Evolutionary conservation across 1,284 basidiomycete genomes (phyloP), one percentile per base, ranked within the genome.

Genomic region (Rhodofomes roseus): DNA sequence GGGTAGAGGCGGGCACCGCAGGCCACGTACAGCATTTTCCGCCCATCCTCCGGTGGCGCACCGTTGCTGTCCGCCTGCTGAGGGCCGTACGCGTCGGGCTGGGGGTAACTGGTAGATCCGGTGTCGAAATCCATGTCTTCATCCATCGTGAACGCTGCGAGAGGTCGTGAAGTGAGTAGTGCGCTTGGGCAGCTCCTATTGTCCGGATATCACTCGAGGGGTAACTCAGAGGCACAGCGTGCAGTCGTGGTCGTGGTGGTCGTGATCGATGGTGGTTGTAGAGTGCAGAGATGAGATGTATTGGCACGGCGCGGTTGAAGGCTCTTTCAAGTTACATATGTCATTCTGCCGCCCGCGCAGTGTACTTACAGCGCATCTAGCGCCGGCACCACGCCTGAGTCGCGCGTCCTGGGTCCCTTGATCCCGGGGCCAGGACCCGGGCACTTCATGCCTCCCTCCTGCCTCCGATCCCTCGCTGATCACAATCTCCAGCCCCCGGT

Each of bases 21-120:
- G 52, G 54, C 56, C 31, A 81, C 90, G 70, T 76, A 91, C 90
- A 92, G 81, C 83, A 89, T 87, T 77, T 90, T 92, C 62, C 84
- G 79, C 9, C 78, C 75, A 25, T 75, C 74, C 46, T 72, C 64
- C 16, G 58, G 55, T 5, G 63, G 73, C 52, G 70, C 69, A 9
- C 64, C 63, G 58, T 78, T 73, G 29, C 63, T 65, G 40, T 66
- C 68, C 31, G 68, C 65, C 50, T 71, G 72, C 58, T 74, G 75
- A 48, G 74, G 75, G 57, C 70, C 67, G 48, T 73, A 73, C 48
- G 72, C 71, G 31, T 72, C 71, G 61, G 77, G 73, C 63, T 79
- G 73, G 27, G 73, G 68, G 57, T 68, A 71, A 34, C 72, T 67
- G 53, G 71, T 68, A 34, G 72, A 56, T 56, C 74, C 77, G 55